Conservation (phyloP, 352 stramenopile species). For the Phytophthora megakarya region DNA sequence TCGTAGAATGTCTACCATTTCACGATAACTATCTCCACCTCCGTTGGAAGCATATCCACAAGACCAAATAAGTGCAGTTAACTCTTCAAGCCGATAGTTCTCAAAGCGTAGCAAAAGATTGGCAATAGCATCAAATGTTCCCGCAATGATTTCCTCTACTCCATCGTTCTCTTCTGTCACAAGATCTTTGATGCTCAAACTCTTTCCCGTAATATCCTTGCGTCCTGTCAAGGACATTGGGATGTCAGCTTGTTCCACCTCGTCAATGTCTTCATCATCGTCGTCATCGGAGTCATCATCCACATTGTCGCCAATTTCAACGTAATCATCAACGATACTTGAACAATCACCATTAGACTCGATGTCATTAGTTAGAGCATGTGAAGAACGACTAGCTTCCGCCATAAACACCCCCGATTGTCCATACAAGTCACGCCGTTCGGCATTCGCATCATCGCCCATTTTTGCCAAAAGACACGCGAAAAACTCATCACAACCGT, state of each 20-base stretch:
- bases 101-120: conserved; percentile 60
- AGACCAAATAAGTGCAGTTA: conserved; percentile 68
- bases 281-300: conserved; percentile 48
- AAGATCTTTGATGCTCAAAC: conserved; percentile 50
- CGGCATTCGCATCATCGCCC: conserved; percentile 38
- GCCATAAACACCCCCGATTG: conserved; percentile 57
- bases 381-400: conserved; percentile 41
- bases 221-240: conserved; percentile 54
- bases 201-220: conserved; percentile 33
- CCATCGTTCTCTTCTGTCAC: conserved; percentile 58
- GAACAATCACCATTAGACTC: conserved; percentile 21
- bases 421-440: conserved; percentile 76
- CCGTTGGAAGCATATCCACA: conserved; percentile 48
- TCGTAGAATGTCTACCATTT: conserved; percentile 61
- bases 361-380: conserved; percentile 25
- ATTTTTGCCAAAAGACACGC: conserved; percentile 60
- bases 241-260: conserved; percentile 50
- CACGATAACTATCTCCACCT: conserved; percentile 32
- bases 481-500: conserved; percentile 65
- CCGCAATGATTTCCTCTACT: conserved; percentile 64
- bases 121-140: conserved; percentile 66
- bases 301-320: conserved; percentile 41
- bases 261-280: conserved; percentile 49
- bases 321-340: conserved; percentile 26
- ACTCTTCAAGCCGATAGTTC: conserved; percentile 62